These are phyloP conservation scores for Melaleuca alternifolia DNA, from an alignment of 345 rosid genomes.

Conservation along the genomic window DNA sequence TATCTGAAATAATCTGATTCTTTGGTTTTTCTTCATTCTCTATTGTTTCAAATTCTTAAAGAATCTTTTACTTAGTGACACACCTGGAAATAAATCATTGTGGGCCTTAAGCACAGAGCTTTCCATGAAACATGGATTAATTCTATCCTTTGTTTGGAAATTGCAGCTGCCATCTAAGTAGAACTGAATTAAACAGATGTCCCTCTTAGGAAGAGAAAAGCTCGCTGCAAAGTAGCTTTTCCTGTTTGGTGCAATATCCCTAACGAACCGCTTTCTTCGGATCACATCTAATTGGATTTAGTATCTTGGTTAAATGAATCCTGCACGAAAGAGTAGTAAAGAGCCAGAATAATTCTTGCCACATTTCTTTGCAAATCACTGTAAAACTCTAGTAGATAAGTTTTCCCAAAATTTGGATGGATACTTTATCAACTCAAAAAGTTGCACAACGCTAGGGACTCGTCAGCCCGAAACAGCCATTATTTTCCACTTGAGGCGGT, in stretches of 20 bases:
- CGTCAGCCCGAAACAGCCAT: neutral
- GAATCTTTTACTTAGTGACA: neutral
- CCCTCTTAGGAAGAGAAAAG: neutral
- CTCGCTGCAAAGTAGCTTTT: neutral
- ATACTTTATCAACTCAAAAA: neutral
- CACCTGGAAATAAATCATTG: neutral
- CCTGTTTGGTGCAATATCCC: neutral
- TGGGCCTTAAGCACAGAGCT: neutral
- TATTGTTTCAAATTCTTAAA: neutral
- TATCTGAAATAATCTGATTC: neutral
- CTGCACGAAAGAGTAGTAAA: neutral
- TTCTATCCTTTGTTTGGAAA: neutral
- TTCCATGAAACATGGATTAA: neutral
- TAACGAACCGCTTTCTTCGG: neutral
- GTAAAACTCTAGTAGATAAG: neutral
- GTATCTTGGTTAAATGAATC: neutral
- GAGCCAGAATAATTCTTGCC: neutral
- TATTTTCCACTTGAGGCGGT: neutral
- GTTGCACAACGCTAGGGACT: neutral
- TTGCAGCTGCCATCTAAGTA: neutral
- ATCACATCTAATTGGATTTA: neutral
- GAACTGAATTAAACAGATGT: neutral
- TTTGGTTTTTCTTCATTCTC: neutral
- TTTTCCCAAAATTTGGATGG: neutral
- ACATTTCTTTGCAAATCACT: neutral